Percentiles rank a stretch among this genome's conserved stretches.
Conservation (phyloP, 805 yeast species). For the Metschnikowia kofuensis region DNA sequence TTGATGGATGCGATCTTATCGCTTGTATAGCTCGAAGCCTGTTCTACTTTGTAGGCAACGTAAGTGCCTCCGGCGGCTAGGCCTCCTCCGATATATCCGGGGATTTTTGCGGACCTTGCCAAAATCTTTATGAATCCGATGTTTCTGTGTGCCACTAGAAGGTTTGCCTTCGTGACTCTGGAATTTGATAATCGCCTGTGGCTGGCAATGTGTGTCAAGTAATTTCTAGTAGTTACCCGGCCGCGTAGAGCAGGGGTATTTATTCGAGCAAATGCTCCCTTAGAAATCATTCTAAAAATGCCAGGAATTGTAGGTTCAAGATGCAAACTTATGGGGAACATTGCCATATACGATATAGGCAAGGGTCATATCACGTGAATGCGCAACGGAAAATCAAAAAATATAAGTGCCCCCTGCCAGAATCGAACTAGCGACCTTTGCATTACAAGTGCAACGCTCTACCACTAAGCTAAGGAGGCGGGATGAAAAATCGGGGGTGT, state of each 20-base stretch:
- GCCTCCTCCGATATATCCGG: constrained; percentile 86
- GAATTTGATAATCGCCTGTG: too few relatives aligned
- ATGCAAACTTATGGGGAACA: too few relatives aligned
- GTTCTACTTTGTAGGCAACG: constrained; percentile 87
- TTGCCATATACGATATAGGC: too few relatives aligned
- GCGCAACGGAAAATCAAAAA: too few relatives aligned
- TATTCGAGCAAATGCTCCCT: too few relatives aligned
- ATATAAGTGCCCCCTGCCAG: constrained; percentile 34
- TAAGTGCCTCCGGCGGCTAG: constrained; percentile 94
- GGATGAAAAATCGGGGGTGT: too few relatives aligned
- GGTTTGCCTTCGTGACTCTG: constrained; percentile 10
- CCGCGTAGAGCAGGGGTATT: too few relatives aligned
- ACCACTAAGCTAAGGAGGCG: constrained; percentile 99
- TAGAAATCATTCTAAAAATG: too few relatives aligned
- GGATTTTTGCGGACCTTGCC: constrained; percentile 55
- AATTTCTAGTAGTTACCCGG: too few relatives aligned
- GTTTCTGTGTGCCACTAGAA: constrained; percentile 20
- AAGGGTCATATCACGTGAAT: too few relatives aligned
- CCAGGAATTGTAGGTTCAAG: too few relatives aligned
- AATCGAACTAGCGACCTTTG: constrained; percentile 79
- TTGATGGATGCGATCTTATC: constrained; percentile 62
- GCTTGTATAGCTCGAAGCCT: constrained; percentile 68
- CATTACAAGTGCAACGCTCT: constrained; percentile 99
- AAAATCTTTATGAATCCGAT: constrained; percentile 46
- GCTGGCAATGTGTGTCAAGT: too few relatives aligned